Base-by-base conservation (phyloP, 139 green algal species). In the Chlamydomonas sphaeroides region DNA sequence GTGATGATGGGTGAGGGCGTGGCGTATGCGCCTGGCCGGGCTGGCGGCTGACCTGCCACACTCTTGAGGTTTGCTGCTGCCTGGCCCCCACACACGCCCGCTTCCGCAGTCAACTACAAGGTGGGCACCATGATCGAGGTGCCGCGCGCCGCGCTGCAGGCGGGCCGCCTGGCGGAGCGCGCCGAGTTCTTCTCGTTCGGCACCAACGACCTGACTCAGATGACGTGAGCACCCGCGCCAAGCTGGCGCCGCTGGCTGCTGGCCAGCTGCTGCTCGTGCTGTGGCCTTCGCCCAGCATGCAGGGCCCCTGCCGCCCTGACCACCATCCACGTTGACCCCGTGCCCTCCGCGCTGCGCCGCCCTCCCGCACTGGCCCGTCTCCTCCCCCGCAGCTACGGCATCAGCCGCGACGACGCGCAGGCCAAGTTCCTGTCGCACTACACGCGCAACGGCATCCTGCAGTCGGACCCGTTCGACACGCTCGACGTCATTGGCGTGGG, bases 61-160 rank as follows among this genome's bases (percentile, higher is more conserved):
- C n/a, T 42, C 23, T 28, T 26, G 8, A 8, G 11, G 30, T 69
- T 41, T 41, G 8, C 63, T 10, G 18, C 63, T 23, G 33, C 32
- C 32, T n/a, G 7, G 18, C 32, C 42, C 32, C 23, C n/a, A 30
- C 21, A n/a, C n/a, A n/a, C 10, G 14, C 32, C 36, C 65, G 8
- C 38, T 4, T 36, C 35, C 42, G 65, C 77, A 73, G 67, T 85
- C 10, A 53, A n/a, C 30, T 78, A 71, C 67, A 65, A 71, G 53
- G 85, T 95, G 4, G 95, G 95, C 70, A 97, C 95, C 38, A 98
- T 98, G 95, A 98, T 98, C 69, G 95, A 98, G 88, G 85, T 97
- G 42, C 95, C 95, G 0, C 89, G 95, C 45, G 95, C 89, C 42
- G 91, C 91, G 36, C 90, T 98, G 59, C 76, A 91, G 23, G 93